Percentiles rank a stretch among this genome's conserved stretches.
These are phyloP conservation scores for Bremia lactucae DNA, from an alignment of 352 stramenopile genomes.

Conservation along the genomic window DNA sequence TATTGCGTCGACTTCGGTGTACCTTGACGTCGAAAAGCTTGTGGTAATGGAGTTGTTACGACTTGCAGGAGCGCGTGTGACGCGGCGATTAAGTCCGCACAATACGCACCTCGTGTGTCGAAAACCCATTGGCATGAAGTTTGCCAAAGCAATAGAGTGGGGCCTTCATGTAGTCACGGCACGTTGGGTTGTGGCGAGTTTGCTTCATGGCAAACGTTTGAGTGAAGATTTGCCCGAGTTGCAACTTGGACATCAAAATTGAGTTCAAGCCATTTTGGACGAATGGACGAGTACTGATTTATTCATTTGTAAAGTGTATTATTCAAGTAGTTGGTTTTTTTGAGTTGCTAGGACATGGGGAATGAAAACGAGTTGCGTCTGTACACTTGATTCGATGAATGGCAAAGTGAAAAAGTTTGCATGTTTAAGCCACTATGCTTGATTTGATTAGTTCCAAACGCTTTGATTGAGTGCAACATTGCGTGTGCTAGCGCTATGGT, in stretches of 20 bases:
- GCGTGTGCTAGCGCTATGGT: no score
- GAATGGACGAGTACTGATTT: no score
- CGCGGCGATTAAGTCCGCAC: slow-evolving; percentile 33
- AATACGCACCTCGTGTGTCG: slow-evolving; percentile 65
- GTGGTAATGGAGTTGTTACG: slow-evolving; percentile 47
- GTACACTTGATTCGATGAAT: no score
- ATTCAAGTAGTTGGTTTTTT: no score
- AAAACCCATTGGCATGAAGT: slow-evolving; percentile 47
- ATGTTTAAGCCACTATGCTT: no score
- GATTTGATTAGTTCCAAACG: no score
- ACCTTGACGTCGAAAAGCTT: slow-evolving; percentile 45
- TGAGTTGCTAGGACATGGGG: no score
- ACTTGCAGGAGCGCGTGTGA: slow-evolving; percentile 43
- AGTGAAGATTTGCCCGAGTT: slow-evolving; percentile 20
- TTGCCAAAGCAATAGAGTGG: slow-evolving; percentile 44
- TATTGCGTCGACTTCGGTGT: slow-evolving; percentile 47
- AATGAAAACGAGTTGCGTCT: no score
- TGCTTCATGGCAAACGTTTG: slow-evolving; percentile 33
- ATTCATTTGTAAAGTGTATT: no score
- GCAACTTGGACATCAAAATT: slow-evolving; percentile 11
- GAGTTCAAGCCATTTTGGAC: no score
- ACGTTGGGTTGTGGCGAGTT: slow-evolving; percentile 58
- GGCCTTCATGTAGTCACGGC: slow-evolving; percentile 41
- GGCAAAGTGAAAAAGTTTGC: no score
- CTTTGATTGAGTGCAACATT: no score